Base-by-base conservation (phyloP, 2,329 filamentous ascomycete genomes). In the Westerdykella ornata region DNA sequence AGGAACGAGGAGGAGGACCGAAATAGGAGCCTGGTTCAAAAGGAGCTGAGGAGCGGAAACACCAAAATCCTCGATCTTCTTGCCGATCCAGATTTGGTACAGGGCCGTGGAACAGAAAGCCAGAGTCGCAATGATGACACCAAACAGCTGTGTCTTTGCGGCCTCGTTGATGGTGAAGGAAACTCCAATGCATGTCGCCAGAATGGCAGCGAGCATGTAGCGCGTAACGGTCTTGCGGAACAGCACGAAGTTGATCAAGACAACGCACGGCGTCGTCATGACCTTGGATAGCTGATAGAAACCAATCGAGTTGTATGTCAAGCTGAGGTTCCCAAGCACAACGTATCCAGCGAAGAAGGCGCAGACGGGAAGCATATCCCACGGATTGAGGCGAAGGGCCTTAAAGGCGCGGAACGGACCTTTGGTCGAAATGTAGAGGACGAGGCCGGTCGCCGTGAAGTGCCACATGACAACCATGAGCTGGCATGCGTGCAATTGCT, bases 251-350 rank as follows among this genome's bases (percentile, higher is more conserved):
- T 70, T 70, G 49, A 72, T 65, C 14, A 71, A 48, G 26, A 70
- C 69, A 16, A 72, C 69, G 38, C 65, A 69, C 11, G 69, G 69
- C 1, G 69, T 71, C 8, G 69, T 72, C 68, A 72, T 71, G 44
- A 71, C 69, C 53, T 72, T 72, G 41, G 69, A 69, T 18, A 72
- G 59, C 52, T 71, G 69, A 56, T 72, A 72, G 54, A 71, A 71
- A 35, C 68, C 69, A 45, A 72, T 66, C 18, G 66, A 66, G 58
- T 72, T 72, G 53, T 66, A 70, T 14, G 69, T 66, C 57, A 72
- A 54, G 44, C 66, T 69, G 39, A 71, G 54, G 45, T 72, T 72
- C 19, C 68, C 68, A 40, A 72, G 62, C 31, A 72, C 68, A 26
- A 72, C 59, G 45, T 71, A 71, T 30, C 67, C 68, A 38, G 68